Conservation (phyloP, 2,329 filamentous ascomycete genomes). For the Teratosphaeria epicoccoides region DNA sequence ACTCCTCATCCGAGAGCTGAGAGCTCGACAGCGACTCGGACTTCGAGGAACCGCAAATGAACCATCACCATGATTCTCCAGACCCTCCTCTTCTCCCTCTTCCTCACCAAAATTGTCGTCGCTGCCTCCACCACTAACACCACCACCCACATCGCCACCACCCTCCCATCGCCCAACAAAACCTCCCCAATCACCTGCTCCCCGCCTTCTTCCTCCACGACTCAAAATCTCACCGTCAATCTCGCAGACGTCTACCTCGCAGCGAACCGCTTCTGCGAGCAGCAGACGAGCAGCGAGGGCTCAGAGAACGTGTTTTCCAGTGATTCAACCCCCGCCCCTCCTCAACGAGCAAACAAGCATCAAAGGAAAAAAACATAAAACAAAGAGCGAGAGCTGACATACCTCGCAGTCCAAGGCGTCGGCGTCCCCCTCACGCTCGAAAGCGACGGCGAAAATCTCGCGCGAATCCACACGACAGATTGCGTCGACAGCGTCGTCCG, state of each 20-base stretch:
- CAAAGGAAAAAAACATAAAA: too few species aligned
- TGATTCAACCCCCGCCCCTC: too few species aligned
- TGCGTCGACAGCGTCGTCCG: background rate
- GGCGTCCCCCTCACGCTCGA: too few species aligned
- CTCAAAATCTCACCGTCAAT: background rate
- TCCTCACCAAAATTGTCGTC: background rate
- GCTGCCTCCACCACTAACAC: background rate
- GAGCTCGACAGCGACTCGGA: background rate
- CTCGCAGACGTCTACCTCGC: background rate
- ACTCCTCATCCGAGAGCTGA: background rate
- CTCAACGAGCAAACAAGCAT: too few species aligned
- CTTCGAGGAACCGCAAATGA: background rate
- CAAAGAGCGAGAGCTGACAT: too few species aligned
- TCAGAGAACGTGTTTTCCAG: too few species aligned
- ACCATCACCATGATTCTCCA: background rate
- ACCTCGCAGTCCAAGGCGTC: too few species aligned
- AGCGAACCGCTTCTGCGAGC: background rate
- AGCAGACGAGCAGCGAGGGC: background rate
- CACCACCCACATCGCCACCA: too few species aligned
- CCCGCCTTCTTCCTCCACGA: background rate
- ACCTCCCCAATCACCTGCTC: too few species aligned
- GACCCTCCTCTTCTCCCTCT: background rate
- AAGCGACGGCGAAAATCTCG: too few species aligned
- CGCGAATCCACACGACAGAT: too few species aligned
- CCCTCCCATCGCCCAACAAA: too few species aligned